Base-by-base conservation (phyloP, 305 asterid genomes). In the Fraxinus velutina region DNA sequence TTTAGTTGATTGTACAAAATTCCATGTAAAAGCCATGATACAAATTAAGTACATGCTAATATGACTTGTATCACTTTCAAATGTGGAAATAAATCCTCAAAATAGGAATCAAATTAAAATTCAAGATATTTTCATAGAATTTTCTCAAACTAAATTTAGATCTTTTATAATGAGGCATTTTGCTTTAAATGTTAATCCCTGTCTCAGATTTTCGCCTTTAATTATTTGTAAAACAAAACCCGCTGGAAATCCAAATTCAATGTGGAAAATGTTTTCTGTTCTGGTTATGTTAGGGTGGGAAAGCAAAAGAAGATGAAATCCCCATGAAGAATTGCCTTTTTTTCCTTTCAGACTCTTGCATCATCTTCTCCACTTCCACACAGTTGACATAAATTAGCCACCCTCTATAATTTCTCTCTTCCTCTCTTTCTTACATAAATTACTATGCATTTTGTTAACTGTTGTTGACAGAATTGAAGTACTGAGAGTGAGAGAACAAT, bases 111-210 rank as follows among this genome's bases (percentile, higher is more conserved):
- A 64, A 33, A 60, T 57, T 81, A 64, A 82, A 86, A 19, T 37
- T 17, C 72, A 76, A 22, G 34, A 83, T 75, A 75, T 52, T 50
- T 50, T 52, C 70, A 57, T 44, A 62, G 62, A 80, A 82, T 75
- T 82, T 74, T 76, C 85, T 44, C 4, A 60, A 30, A 34, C 80
- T 73, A 80, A 52, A 68, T 75, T 77, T 81, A 76, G 80, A 66
- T 83, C 34, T 21, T 1, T 6, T 27, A 6, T 55, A 17, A 33
- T 82, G 75, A 75, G 78, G 85, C 62, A 82, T 72, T 79, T 79
- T 32, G 55, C 81, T 82, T 84, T 88, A 86, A 88, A 86, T 83
- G 80, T 42, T 42, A 77, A 82, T 80, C 73, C 77, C 78, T 17
- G 68, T 10, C 68, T 24, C 80, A 73, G 88, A 86, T 86, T n/a